These are phyloP conservation scores for Phyllosticta citriasiana DNA, from an alignment of 2,329 filamentous ascomycete species.

Conservation along the genomic window DNA sequence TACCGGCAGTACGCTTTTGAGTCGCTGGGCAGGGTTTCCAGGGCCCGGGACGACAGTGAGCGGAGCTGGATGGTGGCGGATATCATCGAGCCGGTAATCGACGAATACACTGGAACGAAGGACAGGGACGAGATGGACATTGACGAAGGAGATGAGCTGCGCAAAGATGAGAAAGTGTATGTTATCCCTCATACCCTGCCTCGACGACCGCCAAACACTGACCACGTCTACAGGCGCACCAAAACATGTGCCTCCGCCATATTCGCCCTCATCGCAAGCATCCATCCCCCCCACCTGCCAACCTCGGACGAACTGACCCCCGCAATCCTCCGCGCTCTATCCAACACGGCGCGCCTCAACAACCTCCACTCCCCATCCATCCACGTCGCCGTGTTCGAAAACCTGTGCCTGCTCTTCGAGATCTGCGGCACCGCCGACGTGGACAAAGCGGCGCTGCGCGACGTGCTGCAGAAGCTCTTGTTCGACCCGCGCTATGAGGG, in stretches of 20 bases:
- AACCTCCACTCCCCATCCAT: conserved; percentile 16
- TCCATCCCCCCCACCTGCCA: conserved; percentile 13
- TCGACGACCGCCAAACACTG: not conserved
- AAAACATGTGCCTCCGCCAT: conserved; percentile 19
- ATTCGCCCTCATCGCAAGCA: conserved; percentile 14
- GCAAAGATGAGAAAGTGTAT: conserved; percentile 18
- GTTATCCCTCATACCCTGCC: conserved; percentile 1
- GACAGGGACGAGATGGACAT: conserved; percentile 23
- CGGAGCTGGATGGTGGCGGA: conserved; percentile 57
- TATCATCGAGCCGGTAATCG: conserved; percentile 48
- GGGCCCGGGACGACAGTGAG: conserved; percentile 56
- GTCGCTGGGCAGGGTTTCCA: conserved; percentile 63
- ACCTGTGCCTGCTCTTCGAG: conserved; percentile 15
- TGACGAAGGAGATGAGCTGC: conserved; percentile 19
- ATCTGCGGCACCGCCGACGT: conserved; percentile 1
- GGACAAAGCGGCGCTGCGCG: conserved; percentile 11
- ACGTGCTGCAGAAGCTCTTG: conserved; percentile 15
- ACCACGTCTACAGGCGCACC: conserved; percentile 14
- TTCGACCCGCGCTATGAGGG: conserved; percentile 19
- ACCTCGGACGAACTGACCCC: conserved; percentile 11
- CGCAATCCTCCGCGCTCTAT: conserved; percentile 13
- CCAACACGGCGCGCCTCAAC: conserved; percentile 15
- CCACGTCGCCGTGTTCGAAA: conserved; percentile 18
- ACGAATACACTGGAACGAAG: conserved; percentile 16
- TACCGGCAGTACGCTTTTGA: conserved; percentile 70